These are phyloP conservation scores for Pseudogymnoascus sp. DNA, from an alignment of 2,329 filamentous ascomycete genomes.

Conservation along the genomic window DNA sequence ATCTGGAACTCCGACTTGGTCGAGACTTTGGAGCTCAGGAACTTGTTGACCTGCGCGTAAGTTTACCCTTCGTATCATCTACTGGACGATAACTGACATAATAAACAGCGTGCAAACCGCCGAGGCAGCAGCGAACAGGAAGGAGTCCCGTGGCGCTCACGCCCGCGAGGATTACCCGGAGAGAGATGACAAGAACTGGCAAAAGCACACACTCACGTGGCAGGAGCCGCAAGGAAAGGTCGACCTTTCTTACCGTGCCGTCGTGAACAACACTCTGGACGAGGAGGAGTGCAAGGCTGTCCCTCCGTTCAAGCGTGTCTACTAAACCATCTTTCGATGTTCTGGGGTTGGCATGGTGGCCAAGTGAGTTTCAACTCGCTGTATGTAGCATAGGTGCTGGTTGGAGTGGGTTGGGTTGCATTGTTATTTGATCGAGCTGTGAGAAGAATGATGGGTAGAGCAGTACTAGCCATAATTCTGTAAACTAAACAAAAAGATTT, in stretches of 20 bases:
- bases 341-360: slow-evolving; percentile 7
- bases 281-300: slow-evolving; percentile 94
- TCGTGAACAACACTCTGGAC: slow-evolving; percentile 76
- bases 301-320: slow-evolving; percentile 90
- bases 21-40: slow-evolving; percentile 90
- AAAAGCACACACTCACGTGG: slow-evolving; percentile 98
- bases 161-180: slow-evolving; percentile 95
- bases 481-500: slow-evolving; percentile 7
- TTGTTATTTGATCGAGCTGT: slow-evolving; percentile 1
- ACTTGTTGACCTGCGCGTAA: slow-evolving; percentile 92
- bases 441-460: slow-evolving; percentile 11
- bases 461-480: slow-evolving; percentile 10
- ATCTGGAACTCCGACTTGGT: slow-evolving; percentile 99
- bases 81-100: slow-evolving; percentile 17
- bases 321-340: slow-evolving; percentile 41
- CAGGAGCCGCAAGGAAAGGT: slow-evolving; percentile 91
- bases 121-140: slow-evolving; percentile 79
- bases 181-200: slow-evolving; percentile 92
- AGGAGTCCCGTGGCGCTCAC: slow-evolving; percentile 95
- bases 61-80: slow-evolving; percentile 28
- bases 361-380: slow-evolving; percentile 8
- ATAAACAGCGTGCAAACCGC: slow-evolving; percentile 72
- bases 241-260: slow-evolving; percentile 76
- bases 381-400: slow-evolving; percentile 13
- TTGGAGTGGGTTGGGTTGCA: slow-evolving; percentile 10